phyloP scores from a whole-genome alignment of 305 asterid genomes.

The Solanum hybrid region DNA sequence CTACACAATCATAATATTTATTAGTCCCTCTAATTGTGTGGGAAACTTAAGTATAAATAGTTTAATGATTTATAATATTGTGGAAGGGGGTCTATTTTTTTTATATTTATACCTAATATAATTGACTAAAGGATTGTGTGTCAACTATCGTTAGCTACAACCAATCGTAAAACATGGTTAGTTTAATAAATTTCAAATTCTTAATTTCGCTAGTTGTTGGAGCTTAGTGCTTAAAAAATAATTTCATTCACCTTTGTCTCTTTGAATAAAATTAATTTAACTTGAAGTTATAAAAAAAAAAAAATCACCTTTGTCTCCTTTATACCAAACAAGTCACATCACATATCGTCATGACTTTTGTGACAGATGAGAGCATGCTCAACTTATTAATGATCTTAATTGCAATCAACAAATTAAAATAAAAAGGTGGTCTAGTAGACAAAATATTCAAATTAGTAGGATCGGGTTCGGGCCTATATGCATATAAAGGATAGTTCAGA shows the following conservation, averaged over 20 bases:
- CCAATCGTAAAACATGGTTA: neutral
- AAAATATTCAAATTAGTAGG: neutral
- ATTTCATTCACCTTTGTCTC: neutral
- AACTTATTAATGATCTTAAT: neutral
- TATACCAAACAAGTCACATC: neutral
- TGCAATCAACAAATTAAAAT: neutral
- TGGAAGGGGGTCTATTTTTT: neutral
- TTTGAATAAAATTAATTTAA: no score
- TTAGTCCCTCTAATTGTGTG: neutral
- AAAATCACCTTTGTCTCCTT: neutral
- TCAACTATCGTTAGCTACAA: neutral
- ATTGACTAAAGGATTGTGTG: neutral
- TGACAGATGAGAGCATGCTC: neutral
- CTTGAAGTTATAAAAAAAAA: no score
- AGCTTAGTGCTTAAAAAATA: neutral
- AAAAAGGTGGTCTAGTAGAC: neutral
- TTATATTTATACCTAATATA: no score
- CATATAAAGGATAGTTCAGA: neutral
- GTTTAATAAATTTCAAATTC: neutral
- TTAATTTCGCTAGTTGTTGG: neutral
- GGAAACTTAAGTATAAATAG: neutral
- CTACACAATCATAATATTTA: neutral
- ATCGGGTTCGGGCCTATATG: neutral
- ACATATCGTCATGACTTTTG: neutral
- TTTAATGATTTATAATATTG: neutral